Conservation (phyloP, 2,329 filamentous ascomycete genomes). For the Hypomyces perniciosus region DNA sequence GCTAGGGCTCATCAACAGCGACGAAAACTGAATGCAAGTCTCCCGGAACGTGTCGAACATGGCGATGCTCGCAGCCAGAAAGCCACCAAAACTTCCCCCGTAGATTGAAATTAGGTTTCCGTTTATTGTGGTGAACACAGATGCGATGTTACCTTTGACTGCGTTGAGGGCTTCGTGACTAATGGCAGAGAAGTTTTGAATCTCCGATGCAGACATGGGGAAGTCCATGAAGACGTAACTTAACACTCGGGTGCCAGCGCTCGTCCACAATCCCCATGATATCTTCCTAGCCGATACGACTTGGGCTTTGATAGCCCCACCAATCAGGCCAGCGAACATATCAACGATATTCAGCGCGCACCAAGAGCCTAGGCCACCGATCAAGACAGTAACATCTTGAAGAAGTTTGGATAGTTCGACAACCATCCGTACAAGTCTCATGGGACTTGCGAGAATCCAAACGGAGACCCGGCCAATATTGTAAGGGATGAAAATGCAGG, state of each 20-base stretch:
- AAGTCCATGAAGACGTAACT: slow-evolving; percentile 46
- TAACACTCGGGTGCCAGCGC: slow-evolving; percentile 42
- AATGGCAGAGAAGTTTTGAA: slow-evolving; percentile 70
- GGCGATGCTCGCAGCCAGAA: slow-evolving; percentile 8
- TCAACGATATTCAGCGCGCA: slow-evolving; percentile 34
- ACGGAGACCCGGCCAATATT: slow-evolving; percentile 82
- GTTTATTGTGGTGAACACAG: slow-evolving; percentile 35
- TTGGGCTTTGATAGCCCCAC: slow-evolving; percentile 25
- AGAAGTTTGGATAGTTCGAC: slow-evolving; percentile 71
- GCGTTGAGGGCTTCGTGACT: slow-evolving; percentile 64
- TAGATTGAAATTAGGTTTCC: slow-evolving; percentile 38
- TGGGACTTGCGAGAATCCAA: slow-evolving; percentile 71
- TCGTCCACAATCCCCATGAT: slow-evolving; percentile 38
- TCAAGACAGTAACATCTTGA: slow-evolving; percentile 67
- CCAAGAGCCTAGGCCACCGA: slow-evolving; percentile 50
- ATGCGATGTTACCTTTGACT: slow-evolving; percentile 49
- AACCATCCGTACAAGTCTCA: slow-evolving; percentile 66
- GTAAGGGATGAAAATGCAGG: slow-evolving; percentile 87
- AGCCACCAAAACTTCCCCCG: slow-evolving; percentile 33
- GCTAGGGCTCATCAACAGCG: slow-evolving; percentile 39
- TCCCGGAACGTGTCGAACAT: slow-evolving; percentile 13
- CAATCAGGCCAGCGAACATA: slow-evolving; percentile 29
- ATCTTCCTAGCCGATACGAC: slow-evolving; percentile 30
- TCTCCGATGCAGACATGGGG: slow-evolving; percentile 52
- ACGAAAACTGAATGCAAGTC: slow-evolving; percentile 16